Base-by-base conservation (phyloP, 352 stramenopile species). In the Thalassiosira sp. region DNA sequence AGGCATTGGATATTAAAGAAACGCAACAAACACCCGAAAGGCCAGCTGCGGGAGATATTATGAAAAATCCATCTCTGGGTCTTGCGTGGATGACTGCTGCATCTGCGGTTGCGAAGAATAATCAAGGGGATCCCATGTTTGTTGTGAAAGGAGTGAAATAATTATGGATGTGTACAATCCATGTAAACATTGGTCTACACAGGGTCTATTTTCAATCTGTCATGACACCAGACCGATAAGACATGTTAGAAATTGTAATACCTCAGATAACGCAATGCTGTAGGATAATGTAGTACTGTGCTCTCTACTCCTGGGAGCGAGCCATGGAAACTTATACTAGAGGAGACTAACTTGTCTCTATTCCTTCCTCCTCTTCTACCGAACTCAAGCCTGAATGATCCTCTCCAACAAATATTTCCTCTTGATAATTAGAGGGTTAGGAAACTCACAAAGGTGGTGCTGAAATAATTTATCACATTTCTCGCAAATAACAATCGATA, bases 1-100 rank as follows among this genome's bases (percentile, higher is more conserved):
- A 86, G 52, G 84, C 86, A n/a, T 76, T 91, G 28, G 88, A 95
- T 80, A 81, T 95, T 5, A 90, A 84, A 35, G 66, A 76, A 37
- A 72, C 37, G 11, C 52, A 66, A 35, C 53, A 66, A 57, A 43
- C 60, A 31, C 80, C 84, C 13, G 24, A 62, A 22, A 67, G 74
- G 42, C 80, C 84, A 35, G 56, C 49, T 0, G 45, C 72, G 2
- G 52, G 43, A 46, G 81, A 88, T 61, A 72, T 90, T n/a, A 72
- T 90, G 13, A 61, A 56, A 5, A 84, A 90, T 67, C 81, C 81
- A n/a, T 42, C 70, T 1, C 22, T 74, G 20, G 67, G 69, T 18
- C 68, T 86, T 33, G 84, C 84, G 27, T 90, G 81, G 80, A 82
- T 81, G 70, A 88, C 63, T 73, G 72, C 71, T 57, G 84, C 84